Percentiles rank a stretch among this genome's conserved stretches.
Evolutionary conservation across 225 moss, liverwort and hornwort genomes (phyloP).

Genomic region (Sphagnum contortum): DNA sequence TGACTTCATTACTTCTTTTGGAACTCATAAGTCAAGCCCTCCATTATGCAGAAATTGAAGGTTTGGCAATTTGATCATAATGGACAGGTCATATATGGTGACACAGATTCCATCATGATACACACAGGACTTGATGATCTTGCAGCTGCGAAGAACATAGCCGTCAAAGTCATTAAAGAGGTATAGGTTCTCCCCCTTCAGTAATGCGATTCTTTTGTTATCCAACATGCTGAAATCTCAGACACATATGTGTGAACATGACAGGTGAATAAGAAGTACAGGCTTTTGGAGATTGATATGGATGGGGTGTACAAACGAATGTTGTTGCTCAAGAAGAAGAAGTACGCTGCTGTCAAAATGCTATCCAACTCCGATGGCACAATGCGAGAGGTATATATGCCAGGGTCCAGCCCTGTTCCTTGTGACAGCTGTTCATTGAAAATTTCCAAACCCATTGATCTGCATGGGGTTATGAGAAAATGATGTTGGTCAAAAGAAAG

Average conservation of each 20-base stretch:
- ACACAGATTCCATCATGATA: conserved; percentile 99
- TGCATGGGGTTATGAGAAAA: no score
- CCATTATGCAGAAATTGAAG: no score
- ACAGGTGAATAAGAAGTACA: conserved; percentile 96
- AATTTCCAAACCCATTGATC: no score
- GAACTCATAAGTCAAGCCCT: no score
- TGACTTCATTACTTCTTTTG: no score
- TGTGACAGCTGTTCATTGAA: no score
- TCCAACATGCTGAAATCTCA: neutral
- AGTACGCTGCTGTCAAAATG: conserved; percentile 94
- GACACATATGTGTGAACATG: neutral
- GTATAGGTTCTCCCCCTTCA: conserved; percentile 17
- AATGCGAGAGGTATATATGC: conserved; percentile 25
- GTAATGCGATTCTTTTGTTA: no score
- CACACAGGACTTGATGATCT: conserved; percentile 91
- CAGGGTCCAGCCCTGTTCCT: neutral
- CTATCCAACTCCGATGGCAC: conserved; percentile 63
- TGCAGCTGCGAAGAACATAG: conserved; percentile 59
- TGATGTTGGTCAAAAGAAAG: no score
- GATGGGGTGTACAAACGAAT: conserved; percentile 96
- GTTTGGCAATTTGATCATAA: neutral
- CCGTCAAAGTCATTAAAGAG: conserved; percentile 86
- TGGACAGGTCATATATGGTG: conserved; percentile 85
- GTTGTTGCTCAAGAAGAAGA: conserved; percentile 95
- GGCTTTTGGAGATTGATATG: conserved; percentile 87